Evolutionary conservation across 805 yeast genomes (phyloP), one percentile per base, ranked within the genome.

Genomic region (Zygosaccharomyces lentus): DNA sequence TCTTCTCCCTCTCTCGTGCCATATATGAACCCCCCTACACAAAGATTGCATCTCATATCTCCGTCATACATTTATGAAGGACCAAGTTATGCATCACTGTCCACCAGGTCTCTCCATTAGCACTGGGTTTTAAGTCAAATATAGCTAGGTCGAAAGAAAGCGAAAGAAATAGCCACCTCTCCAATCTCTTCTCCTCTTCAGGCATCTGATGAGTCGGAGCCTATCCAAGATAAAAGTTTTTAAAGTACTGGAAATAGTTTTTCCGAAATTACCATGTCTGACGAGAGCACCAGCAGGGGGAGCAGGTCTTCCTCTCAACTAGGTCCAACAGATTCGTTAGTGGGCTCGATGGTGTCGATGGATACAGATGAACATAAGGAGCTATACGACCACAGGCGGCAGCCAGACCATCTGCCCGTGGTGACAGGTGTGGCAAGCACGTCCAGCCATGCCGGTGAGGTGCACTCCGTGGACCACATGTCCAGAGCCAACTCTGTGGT

Each of bases 311-410:
- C 44, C 7, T 49, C 56, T 9, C 47, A 45, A 36, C 27, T 50
- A 7, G 59, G 64, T 2, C 57, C 57, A 13, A 52, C 64, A 2
- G 52, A 56, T 12, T 58, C 67, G 7, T 41, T 55, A 16, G 53
- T 49, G 6, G 57, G 56, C 12, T 66, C 71, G 0, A 53, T 65
- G 47, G 62, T 55, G 13, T 69, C 74, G 10, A 62, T 69, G 63
- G 66, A 62, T 41, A 69, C 73, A 1, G 71, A 67, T 26, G 67
- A 64, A 12, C 67, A 63, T 43, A 54, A 55, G 29, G 73, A 64
- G 43, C 58, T 75, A 29, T 65, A 73, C 50, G 80, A 75, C 55
- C 80, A 75, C 54, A 70, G 80, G 48, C 66, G 70, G 53, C 78
- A 75, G 51, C 68, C 74, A 3, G 74, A 71, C 48, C 59, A 72